Evolutionary conservation across 1,284 basidiomycete species (phyloP).

Genomic region (Rhodotorula sp.): DNA sequence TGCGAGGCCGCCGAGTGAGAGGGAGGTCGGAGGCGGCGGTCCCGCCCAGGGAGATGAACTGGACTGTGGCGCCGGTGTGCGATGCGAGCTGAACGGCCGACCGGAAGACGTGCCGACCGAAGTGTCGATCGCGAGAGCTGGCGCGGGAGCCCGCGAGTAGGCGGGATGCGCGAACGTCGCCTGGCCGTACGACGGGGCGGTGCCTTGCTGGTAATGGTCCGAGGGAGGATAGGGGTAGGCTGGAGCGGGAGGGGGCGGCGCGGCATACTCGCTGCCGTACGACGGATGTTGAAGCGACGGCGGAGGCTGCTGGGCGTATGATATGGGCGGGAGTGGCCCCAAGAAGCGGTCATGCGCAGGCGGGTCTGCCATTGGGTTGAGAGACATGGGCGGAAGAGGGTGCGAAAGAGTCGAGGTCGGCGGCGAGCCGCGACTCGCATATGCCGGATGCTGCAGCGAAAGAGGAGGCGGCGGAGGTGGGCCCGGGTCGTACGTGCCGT

Average conservation of each 20-base stretch:
- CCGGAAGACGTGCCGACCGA: constrained; percentile 3
- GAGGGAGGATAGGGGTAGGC: not conserved
- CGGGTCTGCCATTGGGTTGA: not conserved
- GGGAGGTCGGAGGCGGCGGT: constrained; percentile 16
- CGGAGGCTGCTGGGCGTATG: not conserved
- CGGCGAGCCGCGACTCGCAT: not conserved
- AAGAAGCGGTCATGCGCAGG: not conserved
- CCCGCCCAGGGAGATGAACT: constrained; percentile 21
- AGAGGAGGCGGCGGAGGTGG: no score
- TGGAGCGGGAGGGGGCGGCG: not conserved
- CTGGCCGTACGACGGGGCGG: not conserved
- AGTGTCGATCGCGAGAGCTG: not conserved
- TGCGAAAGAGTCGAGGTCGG: not conserved
- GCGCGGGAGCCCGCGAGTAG: not conserved
- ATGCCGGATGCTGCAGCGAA: not conserved
- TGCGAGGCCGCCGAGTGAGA: constrained; percentile 12
- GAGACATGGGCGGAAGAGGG: constrained; percentile 4
- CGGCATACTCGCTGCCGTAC: not conserved
- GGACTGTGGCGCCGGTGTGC: not conserved
- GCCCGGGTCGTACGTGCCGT: not conserved
- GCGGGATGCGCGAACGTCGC: constrained; percentile 1
- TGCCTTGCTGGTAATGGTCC: not conserved
- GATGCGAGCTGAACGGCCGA: not conserved
- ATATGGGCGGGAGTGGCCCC: not conserved
- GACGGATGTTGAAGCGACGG: not conserved